Percentiles rank a stretch among this genome's conserved stretches.
Conservation (phyloP, 495 filamentous ascomycete genomes). For the Eremomyces bilateralis region DNA sequence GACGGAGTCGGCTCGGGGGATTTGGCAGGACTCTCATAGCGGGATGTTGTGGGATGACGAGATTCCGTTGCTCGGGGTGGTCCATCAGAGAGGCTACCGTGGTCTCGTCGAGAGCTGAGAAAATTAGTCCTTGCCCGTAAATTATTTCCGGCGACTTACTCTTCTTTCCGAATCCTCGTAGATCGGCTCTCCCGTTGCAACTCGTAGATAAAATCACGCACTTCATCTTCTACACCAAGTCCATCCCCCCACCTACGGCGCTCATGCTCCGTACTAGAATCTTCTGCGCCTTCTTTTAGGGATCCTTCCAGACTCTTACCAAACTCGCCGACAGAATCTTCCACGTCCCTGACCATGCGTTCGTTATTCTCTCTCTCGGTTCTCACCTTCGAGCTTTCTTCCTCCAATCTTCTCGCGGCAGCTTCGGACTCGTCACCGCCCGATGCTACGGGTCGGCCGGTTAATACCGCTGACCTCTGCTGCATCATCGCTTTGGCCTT, state of each 20-base stretch:
- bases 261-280: slow-evolving; percentile 61
- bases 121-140: too few species aligned
- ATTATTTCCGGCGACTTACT: slow-evolving; percentile 28
- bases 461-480: slow-evolving; percentile 77
- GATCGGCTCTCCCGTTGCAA: slow-evolving; percentile 66
- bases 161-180: slow-evolving; percentile 53
- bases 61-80: too few species aligned
- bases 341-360: slow-evolving; percentile 86
- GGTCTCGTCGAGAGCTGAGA: too few species aligned
- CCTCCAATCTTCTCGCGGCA: slow-evolving; percentile 56
- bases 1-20: slow-evolving; percentile 18
- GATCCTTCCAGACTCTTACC: slow-evolving; percentile 61
- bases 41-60: slow-evolving; percentile 8
- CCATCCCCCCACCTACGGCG: slow-evolving; percentile 89
- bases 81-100: too few species aligned
- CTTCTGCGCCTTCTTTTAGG: slow-evolving; percentile 61
- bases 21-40: slow-evolving; percentile 19
- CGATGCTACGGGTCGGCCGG: slow-evolving; percentile 51
- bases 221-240: slow-evolving; percentile 85
- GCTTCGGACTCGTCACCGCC: slow-evolving; percentile 44
- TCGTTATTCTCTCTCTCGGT: slow-evolving; percentile 85
- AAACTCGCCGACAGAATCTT: slow-evolving; percentile 90
- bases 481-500: slow-evolving; percentile 97
- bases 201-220: slow-evolving; percentile 94
- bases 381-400: slow-evolving; percentile 60